Evolutionary conservation across 116 monocot genomes (phyloP), one percentile per base, ranked within the genome.

Genomic region (Iris pallida): DNA sequence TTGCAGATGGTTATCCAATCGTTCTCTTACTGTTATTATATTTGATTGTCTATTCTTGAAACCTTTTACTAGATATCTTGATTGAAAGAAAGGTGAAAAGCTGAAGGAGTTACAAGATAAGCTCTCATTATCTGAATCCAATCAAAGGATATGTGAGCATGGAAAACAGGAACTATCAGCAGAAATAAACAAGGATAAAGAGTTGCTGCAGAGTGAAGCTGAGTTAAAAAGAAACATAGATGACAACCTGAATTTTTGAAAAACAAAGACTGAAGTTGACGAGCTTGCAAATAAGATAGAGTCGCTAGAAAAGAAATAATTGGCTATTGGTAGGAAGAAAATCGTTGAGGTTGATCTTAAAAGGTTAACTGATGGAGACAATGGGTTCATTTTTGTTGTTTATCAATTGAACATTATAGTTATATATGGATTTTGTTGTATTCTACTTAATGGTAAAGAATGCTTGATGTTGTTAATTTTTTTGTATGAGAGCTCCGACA

Each of bases 191-290:
- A n/a, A n/a, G n/a, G n/a, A 87, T 75, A 92, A 92, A 71, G 92
- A 88, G 48, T 66, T 87, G 40, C 45, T 92, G 51, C 52, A 73
- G 45, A 85, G 78, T 69, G 92, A 97, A 75, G 87, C 79, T 60
- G 87, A 89, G 16, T 68, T 92, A 57, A 97, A 92, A 82, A 82
- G 97, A 75, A 92, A 87, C 52, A 97, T 97, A 72, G 92, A 92
- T 69, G 97, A 97, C 83, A 97, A 97, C 56, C 71, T 97, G 60
- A 92, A 90, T 77, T 92, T 83, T 60, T 81, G 97, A 47, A 92
- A 83, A 68, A 97, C 92, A 64, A 97, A 97, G 62, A 75, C 77
- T 51, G 87, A 97, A 74, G 92, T 97, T 49, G 92, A 92, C 56
- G 75, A 87, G 70, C 87, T 90, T 73, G 63, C 87, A 48, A 51